Conservation (phyloP, 352 stramenopile species). For the Globisporangium middletonii region DNA sequence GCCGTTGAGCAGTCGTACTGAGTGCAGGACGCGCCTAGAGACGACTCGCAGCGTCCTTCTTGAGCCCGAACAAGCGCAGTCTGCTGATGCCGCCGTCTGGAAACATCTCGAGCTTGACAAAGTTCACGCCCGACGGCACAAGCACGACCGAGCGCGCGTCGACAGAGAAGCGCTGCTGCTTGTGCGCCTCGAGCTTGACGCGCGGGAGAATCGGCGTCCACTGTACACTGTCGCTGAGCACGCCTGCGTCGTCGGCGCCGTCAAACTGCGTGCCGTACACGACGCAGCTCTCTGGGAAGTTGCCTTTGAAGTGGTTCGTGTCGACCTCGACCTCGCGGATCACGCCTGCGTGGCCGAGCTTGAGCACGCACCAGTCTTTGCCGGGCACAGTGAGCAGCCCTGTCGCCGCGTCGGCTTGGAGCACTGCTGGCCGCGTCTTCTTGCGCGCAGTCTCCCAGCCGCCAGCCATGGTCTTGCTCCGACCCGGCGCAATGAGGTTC, state of each 20-base stretch:
- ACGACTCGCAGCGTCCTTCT: slow-evolving; percentile 30
- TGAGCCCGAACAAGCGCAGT: slow-evolving; percentile 80
- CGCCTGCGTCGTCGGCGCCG: slow-evolving; percentile 22
- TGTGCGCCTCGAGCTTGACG: slow-evolving; percentile 82
- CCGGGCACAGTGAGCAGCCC: slow-evolving; percentile 62
- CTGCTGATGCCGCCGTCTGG: slow-evolving; percentile 92
- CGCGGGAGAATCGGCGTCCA: slow-evolving; percentile 87
- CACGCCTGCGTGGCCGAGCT: slow-evolving; percentile 76
- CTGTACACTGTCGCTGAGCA: slow-evolving; percentile 32
- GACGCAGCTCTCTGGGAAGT: slow-evolving; percentile 90
- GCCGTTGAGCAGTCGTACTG: slow-evolving; percentile 29
- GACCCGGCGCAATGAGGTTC: slow-evolving; percentile 84
- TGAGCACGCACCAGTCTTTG: slow-evolving; percentile 91
- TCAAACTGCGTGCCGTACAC: slow-evolving; percentile 69
- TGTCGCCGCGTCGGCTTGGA: slow-evolving; percentile 36
- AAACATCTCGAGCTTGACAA: slow-evolving; percentile 92
- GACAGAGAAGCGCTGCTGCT: slow-evolving; percentile 83
- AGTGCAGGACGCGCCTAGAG: slow-evolving; percentile 19
- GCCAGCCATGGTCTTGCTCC: slow-evolving; percentile 90
- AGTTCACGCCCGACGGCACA: slow-evolving; percentile 69
- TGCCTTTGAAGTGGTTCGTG: slow-evolving; percentile 95
- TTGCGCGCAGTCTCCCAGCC: slow-evolving; percentile 94
- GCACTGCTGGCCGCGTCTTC: slow-evolving; percentile 68
- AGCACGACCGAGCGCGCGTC: slow-evolving; percentile 48
- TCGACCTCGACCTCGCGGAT: slow-evolving; percentile 82